These are phyloP conservation scores for Trametes pubescens DNA, from an alignment of 1,284 basidiomycete genomes.

Conservation along the genomic window DNA sequence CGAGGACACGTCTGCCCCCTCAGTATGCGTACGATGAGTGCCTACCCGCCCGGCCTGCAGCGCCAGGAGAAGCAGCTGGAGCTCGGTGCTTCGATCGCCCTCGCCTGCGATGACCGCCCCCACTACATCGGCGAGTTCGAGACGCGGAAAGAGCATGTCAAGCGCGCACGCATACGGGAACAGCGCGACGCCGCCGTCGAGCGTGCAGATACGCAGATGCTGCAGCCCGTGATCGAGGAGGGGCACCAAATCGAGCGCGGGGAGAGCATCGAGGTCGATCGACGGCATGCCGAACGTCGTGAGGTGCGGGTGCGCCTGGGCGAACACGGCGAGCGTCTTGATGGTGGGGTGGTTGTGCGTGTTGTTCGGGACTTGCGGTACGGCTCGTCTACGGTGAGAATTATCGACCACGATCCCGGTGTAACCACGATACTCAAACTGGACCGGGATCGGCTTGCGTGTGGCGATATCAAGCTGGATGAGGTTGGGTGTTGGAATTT, in stretches of 20 bases:
- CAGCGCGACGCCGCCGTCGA: slow-evolving; percentile 6
- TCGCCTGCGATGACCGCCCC: not conserved
- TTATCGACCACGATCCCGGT: no score
- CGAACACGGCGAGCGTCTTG: slow-evolving; percentile 14
- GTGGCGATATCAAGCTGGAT: slow-evolving; percentile 4
- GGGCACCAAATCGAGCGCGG: slow-evolving; percentile 13
- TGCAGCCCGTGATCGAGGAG: slow-evolving; percentile 12
- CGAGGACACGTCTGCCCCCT: not conserved
- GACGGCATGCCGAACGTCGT: slow-evolving; percentile 11
- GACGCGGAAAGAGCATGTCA: slow-evolving; percentile 20
- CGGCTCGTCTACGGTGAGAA: no score
- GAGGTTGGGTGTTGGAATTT: no score
- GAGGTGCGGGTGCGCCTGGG: slow-evolving; percentile 12
- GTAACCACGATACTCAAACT: no score
- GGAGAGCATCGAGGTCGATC: slow-evolving; percentile 19
- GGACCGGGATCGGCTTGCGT: no score
- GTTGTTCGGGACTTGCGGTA: no score
- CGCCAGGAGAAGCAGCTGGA: slow-evolving; percentile 14
- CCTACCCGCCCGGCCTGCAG: slow-evolving; percentile 9
- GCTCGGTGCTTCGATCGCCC: not conserved
- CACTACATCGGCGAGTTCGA: slow-evolving; percentile 4
- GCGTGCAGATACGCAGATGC: slow-evolving; percentile 7
- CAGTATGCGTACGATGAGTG: not conserved
- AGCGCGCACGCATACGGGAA: slow-evolving; percentile 42
- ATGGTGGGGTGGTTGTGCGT: slow-evolving; percentile 4